Conservation (phyloP, 306 rosid genomes). For the Casuarina cunninghamiana region DNA sequence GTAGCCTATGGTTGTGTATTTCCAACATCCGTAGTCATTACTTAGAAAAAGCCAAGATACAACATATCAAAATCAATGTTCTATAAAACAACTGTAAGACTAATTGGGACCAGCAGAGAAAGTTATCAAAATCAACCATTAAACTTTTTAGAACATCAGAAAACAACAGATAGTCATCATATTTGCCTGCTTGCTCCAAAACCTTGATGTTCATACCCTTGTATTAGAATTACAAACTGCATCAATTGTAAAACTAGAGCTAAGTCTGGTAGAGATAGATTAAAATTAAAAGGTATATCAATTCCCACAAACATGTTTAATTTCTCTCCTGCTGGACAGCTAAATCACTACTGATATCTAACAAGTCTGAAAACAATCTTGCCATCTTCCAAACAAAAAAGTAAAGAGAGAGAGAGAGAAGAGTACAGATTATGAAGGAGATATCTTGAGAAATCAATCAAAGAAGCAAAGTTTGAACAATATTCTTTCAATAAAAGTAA, state of each 20-base stretch:
- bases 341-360: background rate
- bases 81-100: background rate
- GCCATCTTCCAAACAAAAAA: background rate
- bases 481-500: conserved; percentile 7
- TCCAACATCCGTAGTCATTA: background rate
- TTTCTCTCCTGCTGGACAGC: background rate
- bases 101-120: background rate
- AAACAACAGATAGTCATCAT: background rate
- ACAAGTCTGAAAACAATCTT: background rate
- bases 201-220: background rate
- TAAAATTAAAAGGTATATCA: background rate
- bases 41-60: background rate
- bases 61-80: background rate
- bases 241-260: background rate
- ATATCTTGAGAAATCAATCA: conserved; percentile 9
- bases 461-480: conserved; percentile 1
- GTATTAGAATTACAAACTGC: background rate
- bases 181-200: background rate
- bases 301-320: background rate
- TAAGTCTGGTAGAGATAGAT: background rate
- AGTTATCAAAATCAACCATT: background rate
- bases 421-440: conserved; percentile 10
- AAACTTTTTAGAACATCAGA: background rate
- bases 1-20: background rate
- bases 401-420: background rate